Percentiles rank a stretch among this genome's conserved stretches.
Evolutionary conservation across 257 asterid genomes (phyloP).

Genomic region (Echium plantagineum): DNA sequence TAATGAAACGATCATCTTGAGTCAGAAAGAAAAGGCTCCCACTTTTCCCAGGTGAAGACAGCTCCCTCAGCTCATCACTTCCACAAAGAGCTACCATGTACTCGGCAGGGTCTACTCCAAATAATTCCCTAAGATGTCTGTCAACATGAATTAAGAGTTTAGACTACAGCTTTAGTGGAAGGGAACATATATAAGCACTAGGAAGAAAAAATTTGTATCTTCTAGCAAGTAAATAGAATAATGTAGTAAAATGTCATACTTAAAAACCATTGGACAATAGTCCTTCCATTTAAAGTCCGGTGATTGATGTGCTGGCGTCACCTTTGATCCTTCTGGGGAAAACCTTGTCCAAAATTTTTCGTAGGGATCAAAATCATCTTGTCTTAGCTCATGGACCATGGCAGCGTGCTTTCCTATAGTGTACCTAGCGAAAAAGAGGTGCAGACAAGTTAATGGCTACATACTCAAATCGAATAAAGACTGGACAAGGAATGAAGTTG

Average conservation of each 20-base stretch:
- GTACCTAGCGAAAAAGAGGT: conserved; percentile 5
- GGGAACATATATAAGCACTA: neutral
- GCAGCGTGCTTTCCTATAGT: conserved; percentile 17
- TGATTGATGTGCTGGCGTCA: conserved; percentile 18
- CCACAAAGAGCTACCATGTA: conserved; percentile 26
- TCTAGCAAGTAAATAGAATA: neutral
- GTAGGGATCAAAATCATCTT: conserved; percentile 19
- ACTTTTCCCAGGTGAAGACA: conserved; percentile 28
- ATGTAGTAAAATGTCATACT: conserved; percentile 8
- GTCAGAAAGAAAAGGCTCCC: conserved; percentile 24
- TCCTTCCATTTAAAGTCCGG: conserved; percentile 24
- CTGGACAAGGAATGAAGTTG: no score
- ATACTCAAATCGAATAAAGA: neutral
- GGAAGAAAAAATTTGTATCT: neutral
- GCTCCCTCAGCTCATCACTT: conserved; percentile 21
- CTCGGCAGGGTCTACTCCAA: conserved; percentile 22
- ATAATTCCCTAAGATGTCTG: conserved; percentile 20
- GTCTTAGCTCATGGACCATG: conserved; percentile 9
- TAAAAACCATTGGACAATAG: conserved; percentile 23
- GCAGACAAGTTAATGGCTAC: neutral
- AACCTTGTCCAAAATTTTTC: conserved; percentile 25
- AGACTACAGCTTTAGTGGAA: neutral
- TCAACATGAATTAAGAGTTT: neutral
- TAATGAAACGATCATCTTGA: conserved; percentile 22
- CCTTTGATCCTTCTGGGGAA: conserved; percentile 24